Conservation (phyloP, 352 stramenopile genomes). For the Globisporangium solare region DNA sequence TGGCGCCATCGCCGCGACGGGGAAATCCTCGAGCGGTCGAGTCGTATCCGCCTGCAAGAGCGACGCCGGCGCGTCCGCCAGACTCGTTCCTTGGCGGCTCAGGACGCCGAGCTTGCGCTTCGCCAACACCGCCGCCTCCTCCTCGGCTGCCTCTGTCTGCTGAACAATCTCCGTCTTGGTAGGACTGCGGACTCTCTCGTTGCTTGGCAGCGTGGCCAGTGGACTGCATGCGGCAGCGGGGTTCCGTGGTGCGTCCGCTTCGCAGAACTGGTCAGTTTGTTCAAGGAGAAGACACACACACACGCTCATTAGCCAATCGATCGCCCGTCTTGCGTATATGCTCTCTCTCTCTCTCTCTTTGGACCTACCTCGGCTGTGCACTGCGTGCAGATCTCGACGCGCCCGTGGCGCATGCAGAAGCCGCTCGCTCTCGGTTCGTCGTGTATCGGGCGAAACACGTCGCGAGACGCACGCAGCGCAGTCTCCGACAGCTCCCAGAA, state of each 20-base stretch:
- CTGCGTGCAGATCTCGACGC: constrained; percentile 30
- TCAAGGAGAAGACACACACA: too few relatives aligned
- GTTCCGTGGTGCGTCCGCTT: too few relatives aligned
- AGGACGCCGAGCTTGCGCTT: constrained; percentile 8
- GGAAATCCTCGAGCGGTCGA: too few relatives aligned
- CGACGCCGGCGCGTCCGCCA: background rate
- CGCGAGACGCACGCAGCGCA: constrained; percentile 27
- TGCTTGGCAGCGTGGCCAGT: too few relatives aligned
- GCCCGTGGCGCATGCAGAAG: constrained; percentile 62
- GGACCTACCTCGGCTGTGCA: constrained; percentile 42
- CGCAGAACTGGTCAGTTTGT: too few relatives aligned
- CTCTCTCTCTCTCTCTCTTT: too few relatives aligned
- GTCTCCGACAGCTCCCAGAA: constrained; percentile 42
- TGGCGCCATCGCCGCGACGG: background rate
- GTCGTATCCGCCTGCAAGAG: background rate
- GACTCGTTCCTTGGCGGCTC: background rate
- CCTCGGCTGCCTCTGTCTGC: background rate
- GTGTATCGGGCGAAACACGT: constrained; percentile 20
- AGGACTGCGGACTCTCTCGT: too few relatives aligned
- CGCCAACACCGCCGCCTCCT: background rate
- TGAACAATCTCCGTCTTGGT: too few relatives aligned
- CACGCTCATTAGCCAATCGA: too few relatives aligned
- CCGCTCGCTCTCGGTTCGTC: constrained; percentile 35
- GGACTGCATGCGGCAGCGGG: too few relatives aligned
- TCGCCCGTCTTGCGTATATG: background rate